Evolutionary conservation across 1,139 yeast species (phyloP).

Genomic region (Arxiozyma heterogenica): DNA sequence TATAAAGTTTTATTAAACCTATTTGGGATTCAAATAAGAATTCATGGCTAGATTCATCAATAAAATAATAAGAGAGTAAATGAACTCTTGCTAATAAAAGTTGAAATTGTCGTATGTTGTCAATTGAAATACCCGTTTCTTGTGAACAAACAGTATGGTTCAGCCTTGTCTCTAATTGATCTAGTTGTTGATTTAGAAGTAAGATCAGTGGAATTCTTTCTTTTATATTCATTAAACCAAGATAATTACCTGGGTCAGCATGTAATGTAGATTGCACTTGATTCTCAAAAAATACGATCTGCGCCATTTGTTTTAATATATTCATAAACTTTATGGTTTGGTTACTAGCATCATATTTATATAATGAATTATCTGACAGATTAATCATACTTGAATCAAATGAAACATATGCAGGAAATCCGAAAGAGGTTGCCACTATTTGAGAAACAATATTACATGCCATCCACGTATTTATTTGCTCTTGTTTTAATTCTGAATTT

Average conservation of each 20-base stretch:
- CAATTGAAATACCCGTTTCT: slow-evolving; percentile 27
- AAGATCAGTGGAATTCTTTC: slow-evolving; percentile 68
- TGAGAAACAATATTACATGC: slow-evolving; percentile 83
- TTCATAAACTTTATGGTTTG: neutral
- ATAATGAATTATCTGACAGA: slow-evolving; percentile 4
- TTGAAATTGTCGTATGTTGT: slow-evolving; percentile 60
- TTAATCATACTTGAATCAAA: slow-evolving; percentile 65
- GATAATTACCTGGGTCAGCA: slow-evolving; percentile 56
- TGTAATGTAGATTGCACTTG: slow-evolving; percentile 72
- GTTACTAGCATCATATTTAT: neutral
- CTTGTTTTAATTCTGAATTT: slow-evolving; percentile 45
- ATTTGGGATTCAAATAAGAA: slow-evolving; percentile 46
- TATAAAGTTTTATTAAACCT: slow-evolving; percentile 69
- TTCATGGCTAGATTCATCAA: slow-evolving; percentile 41
- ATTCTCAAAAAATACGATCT: slow-evolving; percentile 75
- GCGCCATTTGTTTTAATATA: slow-evolving; percentile 58
- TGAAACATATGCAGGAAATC: slow-evolving; percentile 84
- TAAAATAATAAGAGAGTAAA: slow-evolving; percentile 65
- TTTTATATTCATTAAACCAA: slow-evolving; percentile 48
- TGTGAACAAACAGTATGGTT: slow-evolving; percentile 37
- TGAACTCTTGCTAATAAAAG: slow-evolving; percentile 69
- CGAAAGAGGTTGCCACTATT: slow-evolving; percentile 81
- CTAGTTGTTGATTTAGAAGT: slow-evolving; percentile 59
- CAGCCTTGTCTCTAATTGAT: slow-evolving; percentile 54
- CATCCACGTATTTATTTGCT: slow-evolving; percentile 83